A percentile compares a stretch with the other conserved stretches of the same genome.
Conservation (phyloP, 2,329 filamentous ascomycete species). For the Neurospora sp. region DNA sequence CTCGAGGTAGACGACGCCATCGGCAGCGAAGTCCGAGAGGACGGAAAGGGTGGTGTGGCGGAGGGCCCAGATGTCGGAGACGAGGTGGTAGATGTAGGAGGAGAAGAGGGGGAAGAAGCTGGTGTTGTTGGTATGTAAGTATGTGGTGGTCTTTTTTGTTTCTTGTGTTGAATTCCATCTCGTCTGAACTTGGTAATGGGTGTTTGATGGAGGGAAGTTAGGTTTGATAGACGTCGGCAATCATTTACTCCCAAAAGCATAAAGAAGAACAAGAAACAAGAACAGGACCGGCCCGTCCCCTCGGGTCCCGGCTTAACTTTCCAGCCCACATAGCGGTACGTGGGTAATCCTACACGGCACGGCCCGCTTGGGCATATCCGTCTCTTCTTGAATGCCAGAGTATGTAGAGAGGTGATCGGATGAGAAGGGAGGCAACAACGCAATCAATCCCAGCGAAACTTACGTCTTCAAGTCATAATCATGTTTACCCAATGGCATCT, state of each 20-base stretch:
- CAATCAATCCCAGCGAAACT: neutral
- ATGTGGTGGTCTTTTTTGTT: neutral
- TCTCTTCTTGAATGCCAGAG: neutral
- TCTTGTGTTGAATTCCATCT: neutral
- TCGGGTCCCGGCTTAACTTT: neutral
- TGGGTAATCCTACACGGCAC: neutral
- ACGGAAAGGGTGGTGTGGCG: constrained; percentile 55
- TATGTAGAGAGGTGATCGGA: neutral
- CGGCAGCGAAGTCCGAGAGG: constrained; percentile 53
- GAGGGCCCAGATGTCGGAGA: constrained; percentile 52
- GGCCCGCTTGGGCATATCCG: neutral
- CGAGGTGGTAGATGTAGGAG: constrained; percentile 68
- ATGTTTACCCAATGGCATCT: constrained; percentile 62
- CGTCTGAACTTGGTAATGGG: neutral
- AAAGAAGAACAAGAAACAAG: neutral
- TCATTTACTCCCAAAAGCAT: neutral
- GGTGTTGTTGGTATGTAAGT: constrained; percentile 5
- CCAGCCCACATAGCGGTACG: neutral
- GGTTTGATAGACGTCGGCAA: constrained; percentile 3
- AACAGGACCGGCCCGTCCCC: neutral
- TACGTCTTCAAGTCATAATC: constrained; percentile 62
- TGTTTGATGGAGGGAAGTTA: constrained; percentile 3
- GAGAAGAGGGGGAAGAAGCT: constrained; percentile 75
- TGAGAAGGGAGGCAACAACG: neutral
- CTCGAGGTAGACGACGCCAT: constrained; percentile 71